These are phyloP conservation scores for Pseudonitzschia pungens DNA, from an alignment of 108 stramenopile genomes.

Conservation along the genomic window DNA sequence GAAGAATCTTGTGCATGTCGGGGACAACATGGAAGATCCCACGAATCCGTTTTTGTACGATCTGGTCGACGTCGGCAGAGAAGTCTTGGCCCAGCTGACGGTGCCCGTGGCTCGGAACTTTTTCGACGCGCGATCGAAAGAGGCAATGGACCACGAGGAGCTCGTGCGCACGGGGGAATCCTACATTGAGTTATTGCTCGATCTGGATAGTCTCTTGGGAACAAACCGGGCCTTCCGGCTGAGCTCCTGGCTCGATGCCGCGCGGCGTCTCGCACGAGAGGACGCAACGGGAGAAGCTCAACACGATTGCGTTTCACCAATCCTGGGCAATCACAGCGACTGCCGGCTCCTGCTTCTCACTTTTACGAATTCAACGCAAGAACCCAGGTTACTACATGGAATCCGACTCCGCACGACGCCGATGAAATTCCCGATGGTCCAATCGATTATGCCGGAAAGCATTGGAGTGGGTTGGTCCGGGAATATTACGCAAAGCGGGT, in stretches of 20 bases:
- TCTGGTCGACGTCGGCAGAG: slow-evolving; percentile 46
- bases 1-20: slow-evolving; percentile 20
- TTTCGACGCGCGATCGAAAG: slow-evolving; percentile 27
- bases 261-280: slow-evolving; percentile 19
- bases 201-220: slow-evolving; percentile 35
- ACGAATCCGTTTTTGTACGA: slow-evolving; percentile 41
- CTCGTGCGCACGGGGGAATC: slow-evolving; percentile 19
- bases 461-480: slow-evolving; percentile 40
- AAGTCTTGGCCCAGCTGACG: slow-evolving; percentile 41
- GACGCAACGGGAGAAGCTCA: slow-evolving; percentile 13
- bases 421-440: slow-evolving; percentile 36
- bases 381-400: slow-evolving; percentile 47
- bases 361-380: slow-evolving; percentile 50
- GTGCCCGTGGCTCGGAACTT: slow-evolving; percentile 38
- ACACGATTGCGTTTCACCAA: slow-evolving; percentile 31
- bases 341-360: slow-evolving; percentile 9
- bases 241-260: slow-evolving; percentile 36
- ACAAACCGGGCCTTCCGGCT: slow-evolving; percentile 32
- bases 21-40: neutral
- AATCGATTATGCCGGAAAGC: slow-evolving; percentile 49
- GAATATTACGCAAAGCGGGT: slow-evolving; percentile 36
- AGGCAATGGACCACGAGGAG: slow-evolving; percentile 9
- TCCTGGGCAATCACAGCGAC: slow-evolving; percentile 9
- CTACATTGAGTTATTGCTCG: slow-evolving; percentile 28
- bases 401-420: slow-evolving; percentile 27